phyloP scores from a whole-genome alignment of 2,329 filamentous ascomycete genomes.

The Botrytis porri region DNA sequence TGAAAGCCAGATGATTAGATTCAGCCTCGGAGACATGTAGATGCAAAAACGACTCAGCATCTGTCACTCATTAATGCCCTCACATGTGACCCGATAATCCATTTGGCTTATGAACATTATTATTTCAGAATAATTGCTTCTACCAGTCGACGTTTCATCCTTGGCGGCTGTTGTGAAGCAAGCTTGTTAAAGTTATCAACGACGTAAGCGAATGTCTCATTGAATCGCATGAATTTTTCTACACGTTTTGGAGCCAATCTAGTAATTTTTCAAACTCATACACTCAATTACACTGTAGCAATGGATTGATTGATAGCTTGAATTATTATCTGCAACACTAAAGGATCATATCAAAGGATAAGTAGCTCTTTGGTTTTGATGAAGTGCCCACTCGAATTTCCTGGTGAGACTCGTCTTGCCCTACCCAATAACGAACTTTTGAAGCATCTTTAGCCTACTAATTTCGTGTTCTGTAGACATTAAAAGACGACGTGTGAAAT shows the following conservation, averaged over 20 bases:
- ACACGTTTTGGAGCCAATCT: background rate
- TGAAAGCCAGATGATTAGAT: too few species aligned
- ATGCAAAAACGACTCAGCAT: too few species aligned
- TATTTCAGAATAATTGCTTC: too few species aligned
- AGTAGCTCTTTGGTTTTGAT: background rate
- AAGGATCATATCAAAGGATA: background rate
- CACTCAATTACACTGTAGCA: background rate
- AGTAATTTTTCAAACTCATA: background rate
- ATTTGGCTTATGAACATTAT: too few species aligned
- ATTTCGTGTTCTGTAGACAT: background rate
- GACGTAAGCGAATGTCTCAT: background rate
- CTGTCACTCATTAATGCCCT: background rate
- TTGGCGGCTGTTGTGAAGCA: background rate
- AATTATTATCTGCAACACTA: background rate
- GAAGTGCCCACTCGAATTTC: background rate
- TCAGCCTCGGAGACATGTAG: too few species aligned
- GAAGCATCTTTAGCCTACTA: background rate
- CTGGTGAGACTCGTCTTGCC: background rate
- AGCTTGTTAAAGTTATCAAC: background rate
- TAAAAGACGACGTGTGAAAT: background rate
- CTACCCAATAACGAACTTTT: rapidly evolving
- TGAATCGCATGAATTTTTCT: background rate
- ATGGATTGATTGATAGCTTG: background rate
- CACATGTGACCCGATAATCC: background rate
- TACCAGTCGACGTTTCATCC: too few species aligned